Evolutionary conservation across 805 yeast genomes (phyloP), one percentile per base, ranked within the genome.

Genomic region (Phaffomyces antillensis): DNA sequence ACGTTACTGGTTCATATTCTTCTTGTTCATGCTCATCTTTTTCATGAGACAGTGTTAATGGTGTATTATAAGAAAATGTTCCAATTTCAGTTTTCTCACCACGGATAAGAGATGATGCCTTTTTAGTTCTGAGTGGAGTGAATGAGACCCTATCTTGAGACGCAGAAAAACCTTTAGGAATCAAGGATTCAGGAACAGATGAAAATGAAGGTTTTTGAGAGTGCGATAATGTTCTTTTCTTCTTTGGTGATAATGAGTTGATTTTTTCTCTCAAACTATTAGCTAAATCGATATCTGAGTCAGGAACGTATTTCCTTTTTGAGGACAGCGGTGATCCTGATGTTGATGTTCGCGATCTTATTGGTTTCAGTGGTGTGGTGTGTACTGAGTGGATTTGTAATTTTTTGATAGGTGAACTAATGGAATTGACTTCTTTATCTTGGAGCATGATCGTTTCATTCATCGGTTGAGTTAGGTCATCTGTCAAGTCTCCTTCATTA

Each of bases 301-400:
- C 45, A 13, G 38, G 35, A 2, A 23, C 20, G 10, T 24, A 33
- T 30, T 49, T 52, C 24, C 61, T 47, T 40, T 55, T 59, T 7
- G 56, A 50, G 0, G 62, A 58, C 37, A 49, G 51, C 13, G 63
- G 63, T 1, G 63, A 59, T 2, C 63, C 63, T 2, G 58, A 54
- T 37, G 58, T 62, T 4, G 63, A 54, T 8, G 63, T 59, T 28
- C 58, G 63, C 5, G 61, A 58, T 43, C 56, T 52, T 20, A 39
- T 46, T 3, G 60, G 41, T 41, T 50, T 55, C 51, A 56, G 43
- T 4, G 62, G 62, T 3, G 62, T 26, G n/a, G 37, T 17, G n/a
- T 38, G 28, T 5, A 34, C 9, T 13, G 45, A 43, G 5, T 42
- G 36, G 10, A 23, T 31, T 4, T 33, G 23, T 9, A 30, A 13